These are phyloP conservation scores for Microdochium paspali DNA, from an alignment of 2,329 filamentous ascomycete genomes.

Conservation along the genomic window DNA sequence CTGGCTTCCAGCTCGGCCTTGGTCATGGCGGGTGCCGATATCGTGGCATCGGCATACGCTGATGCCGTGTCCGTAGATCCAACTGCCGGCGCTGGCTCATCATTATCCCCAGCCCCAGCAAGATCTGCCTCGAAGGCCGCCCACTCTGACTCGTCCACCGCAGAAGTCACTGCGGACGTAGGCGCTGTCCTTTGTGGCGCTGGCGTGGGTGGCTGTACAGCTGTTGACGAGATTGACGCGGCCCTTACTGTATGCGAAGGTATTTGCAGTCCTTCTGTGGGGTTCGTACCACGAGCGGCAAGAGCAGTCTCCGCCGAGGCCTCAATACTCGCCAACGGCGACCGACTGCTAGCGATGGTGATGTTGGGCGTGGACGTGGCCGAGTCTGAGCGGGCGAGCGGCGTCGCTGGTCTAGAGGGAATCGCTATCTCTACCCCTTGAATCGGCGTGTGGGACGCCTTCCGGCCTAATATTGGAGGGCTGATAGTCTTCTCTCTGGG, in stretches of 20 bases:
- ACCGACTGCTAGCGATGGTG: conserved; percentile 21
- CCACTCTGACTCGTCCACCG: conserved; percentile 69
- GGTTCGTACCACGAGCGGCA: conserved; percentile 10
- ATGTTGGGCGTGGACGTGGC: conserved; percentile 32
- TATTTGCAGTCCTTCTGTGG: conserved; percentile 9
- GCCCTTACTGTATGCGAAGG: background rate
- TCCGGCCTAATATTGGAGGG: conserved; percentile 34
- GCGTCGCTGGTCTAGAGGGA: conserved; percentile 54
- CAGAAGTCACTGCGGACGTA: conserved; percentile 7
- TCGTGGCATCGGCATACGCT: conserved; percentile 40
- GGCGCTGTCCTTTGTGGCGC: conserved; percentile 3
- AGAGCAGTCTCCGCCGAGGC: background rate
- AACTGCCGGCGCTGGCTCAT: conserved; percentile 17
- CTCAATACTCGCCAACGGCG: conserved; percentile 22
- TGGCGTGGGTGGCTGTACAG: conserved; percentile 1
- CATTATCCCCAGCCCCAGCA: conserved; percentile 26
- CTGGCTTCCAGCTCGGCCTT: conserved; percentile 51
- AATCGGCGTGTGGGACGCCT: conserved; percentile 40
- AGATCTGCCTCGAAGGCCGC: conserved; percentile 82
- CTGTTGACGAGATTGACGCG: background rate
- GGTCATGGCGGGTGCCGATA: conserved; percentile 60
- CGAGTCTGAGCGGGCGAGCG: conserved; percentile 31
- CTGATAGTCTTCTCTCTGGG: conserved; percentile 18
- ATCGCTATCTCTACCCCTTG: conserved; percentile 53
- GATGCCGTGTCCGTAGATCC: conserved; percentile 7